A percentile compares a stretch with the other conserved stretches of the same genome.
These are phyloP conservation scores for Lathyrus tuberosus DNA, from an alignment of 306 rosid genomes.

Conservation along the genomic window DNA sequence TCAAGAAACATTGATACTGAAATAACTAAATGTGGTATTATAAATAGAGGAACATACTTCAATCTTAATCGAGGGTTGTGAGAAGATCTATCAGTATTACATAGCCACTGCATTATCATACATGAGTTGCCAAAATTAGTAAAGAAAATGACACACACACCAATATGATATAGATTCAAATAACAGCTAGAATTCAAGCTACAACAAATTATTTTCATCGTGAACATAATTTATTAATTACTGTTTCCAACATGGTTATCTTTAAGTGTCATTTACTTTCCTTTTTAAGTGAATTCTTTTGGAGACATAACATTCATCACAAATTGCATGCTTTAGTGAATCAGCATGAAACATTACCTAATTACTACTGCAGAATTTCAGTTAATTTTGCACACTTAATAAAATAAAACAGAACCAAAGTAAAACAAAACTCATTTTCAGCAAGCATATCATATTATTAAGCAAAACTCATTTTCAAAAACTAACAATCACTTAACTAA, in stretches of 20 bases:
- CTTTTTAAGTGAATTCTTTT: background rate
- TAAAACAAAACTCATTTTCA: too few relatives aligned
- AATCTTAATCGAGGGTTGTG: conserved; percentile 83
- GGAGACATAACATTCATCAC: background rate
- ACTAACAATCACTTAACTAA: too few relatives aligned
- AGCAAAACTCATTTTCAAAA: too few relatives aligned
- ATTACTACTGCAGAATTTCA: background rate
- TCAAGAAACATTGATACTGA: background rate
- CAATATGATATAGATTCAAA: conserved; percentile 23
- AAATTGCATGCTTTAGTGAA: conserved; percentile 16
- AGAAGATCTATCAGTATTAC: conserved; percentile 93
- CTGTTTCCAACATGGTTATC: background rate
- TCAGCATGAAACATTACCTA: background rate
- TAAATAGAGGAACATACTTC: conserved; percentile 62
- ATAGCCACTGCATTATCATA: conserved; percentile 78
- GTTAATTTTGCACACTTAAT: conserved; percentile 3
- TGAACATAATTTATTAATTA: background rate
- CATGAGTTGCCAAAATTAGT: conserved; percentile 26
- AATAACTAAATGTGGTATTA: background rate
- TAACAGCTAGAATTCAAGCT: background rate
- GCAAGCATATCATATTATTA: too few relatives aligned
- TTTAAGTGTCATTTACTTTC: background rate
- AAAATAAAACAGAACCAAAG: background rate
- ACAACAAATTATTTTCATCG: too few relatives aligned
- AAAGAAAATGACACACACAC: conserved; percentile 13